Conservation (phyloP, 1,139 yeast genomes). For the Candida sp. region DNA sequence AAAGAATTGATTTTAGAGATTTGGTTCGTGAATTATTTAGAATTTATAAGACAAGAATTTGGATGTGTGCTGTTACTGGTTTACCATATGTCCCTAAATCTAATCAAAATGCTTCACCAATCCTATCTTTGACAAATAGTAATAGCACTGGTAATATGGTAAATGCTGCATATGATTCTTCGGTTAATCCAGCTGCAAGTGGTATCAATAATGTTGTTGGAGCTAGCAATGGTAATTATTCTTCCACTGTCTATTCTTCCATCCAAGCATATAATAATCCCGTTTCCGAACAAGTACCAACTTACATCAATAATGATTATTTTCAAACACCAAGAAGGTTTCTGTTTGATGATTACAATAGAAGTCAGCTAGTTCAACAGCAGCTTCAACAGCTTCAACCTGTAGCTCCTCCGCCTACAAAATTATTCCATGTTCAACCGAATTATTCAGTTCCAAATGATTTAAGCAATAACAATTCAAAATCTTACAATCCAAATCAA, state of each 20-base stretch:
- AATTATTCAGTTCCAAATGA: neutral
- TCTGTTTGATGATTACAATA: neutral
- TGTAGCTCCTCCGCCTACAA: constrained; percentile 3
- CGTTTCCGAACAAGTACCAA: neutral
- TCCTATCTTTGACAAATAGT: neutral
- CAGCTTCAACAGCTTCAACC: neutral
- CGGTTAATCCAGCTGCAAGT: neutral
- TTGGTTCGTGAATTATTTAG: constrained; percentile 89
- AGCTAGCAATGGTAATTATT: neutral
- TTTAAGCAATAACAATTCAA: constrained; percentile 2
- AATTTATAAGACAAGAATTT: constrained; percentile 91
- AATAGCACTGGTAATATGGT: neutral
- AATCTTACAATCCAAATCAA: neutral
- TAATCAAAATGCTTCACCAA: constrained; percentile 1
- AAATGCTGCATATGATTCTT: neutral
- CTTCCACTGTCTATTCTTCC: neutral
- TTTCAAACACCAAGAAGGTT: constrained; percentile 2
- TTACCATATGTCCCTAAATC: constrained; percentile 19
- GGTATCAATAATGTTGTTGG: neutral
- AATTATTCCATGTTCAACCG: constrained; percentile 1
- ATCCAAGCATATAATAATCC: neutral
- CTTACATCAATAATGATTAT: neutral
- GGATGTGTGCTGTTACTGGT: constrained; percentile 86
- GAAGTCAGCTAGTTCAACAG: neutral
- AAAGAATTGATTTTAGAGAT: constrained; percentile 89